Conservation (phyloP, 2,329 filamentous ascomycete species). For the Penicillium oxalicum region DNA sequence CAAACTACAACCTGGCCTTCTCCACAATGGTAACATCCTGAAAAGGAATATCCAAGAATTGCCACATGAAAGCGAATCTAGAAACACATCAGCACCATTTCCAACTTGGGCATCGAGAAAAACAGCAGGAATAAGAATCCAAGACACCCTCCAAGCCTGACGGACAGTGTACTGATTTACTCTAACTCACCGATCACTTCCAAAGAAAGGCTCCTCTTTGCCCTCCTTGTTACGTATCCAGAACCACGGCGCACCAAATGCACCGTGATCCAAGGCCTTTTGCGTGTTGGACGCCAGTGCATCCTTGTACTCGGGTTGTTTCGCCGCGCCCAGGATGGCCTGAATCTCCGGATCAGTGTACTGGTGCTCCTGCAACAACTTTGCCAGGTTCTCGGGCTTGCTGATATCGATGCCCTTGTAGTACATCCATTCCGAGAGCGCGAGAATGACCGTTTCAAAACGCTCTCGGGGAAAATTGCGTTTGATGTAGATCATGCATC, state of each 20-base stretch:
- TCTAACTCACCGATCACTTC: constrained; percentile 59
- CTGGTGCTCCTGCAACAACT: constrained; percentile 29
- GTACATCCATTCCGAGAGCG: constrained; percentile 60
- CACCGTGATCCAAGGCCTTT: constrained; percentile 57
- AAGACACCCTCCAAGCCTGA: no score
- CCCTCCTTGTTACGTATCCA: constrained; percentile 54
- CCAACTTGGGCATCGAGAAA: no score
- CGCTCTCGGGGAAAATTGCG: constrained; percentile 44
- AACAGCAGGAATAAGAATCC: no score
- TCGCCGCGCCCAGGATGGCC: constrained; percentile 50
- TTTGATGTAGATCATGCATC: constrained; percentile 63
- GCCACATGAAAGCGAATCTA: constrained; percentile 54
- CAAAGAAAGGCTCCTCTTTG: constrained; percentile 64
- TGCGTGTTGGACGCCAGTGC: constrained; percentile 55
- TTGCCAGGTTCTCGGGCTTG: constrained; percentile 49
- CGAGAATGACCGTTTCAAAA: constrained; percentile 51
- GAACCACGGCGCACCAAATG: constrained; percentile 73
- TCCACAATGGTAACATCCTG: constrained; percentile 23
- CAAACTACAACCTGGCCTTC: constrained; percentile 12
- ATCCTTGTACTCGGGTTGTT: constrained; percentile 47
- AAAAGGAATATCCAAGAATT: constrained; percentile 52
- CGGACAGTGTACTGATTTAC: no score
- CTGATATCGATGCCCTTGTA: constrained; percentile 54
- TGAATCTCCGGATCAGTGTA: constrained; percentile 43
- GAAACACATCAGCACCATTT: background rate